These are phyloP conservation scores for Epichloe brachyelytri DNA, from an alignment of 2,329 filamentous ascomycete genomes.

Conservation along the genomic window DNA sequence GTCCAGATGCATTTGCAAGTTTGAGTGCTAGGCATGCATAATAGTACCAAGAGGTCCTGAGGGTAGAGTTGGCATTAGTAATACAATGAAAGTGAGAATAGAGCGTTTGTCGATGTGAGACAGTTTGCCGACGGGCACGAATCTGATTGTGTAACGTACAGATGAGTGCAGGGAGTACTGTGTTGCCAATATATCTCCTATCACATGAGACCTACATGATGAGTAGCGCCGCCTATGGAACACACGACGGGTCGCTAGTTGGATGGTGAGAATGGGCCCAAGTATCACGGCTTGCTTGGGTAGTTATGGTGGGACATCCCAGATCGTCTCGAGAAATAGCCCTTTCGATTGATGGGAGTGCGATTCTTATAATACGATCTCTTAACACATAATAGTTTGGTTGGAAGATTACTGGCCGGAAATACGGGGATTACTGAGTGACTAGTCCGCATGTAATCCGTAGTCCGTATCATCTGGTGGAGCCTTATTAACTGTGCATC, in stretches of 20 bases:
- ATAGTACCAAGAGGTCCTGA: slow-evolving; percentile 6
- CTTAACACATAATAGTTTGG: no score
- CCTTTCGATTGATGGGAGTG: no score
- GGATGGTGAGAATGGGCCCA: background rate
- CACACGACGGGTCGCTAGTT: background rate
- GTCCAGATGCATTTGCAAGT: slow-evolving; percentile 68
- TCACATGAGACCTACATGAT: background rate
- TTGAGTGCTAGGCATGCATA: slow-evolving; percentile 49
- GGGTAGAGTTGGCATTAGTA: background rate
- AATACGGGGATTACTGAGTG: no score
- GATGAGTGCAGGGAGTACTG: background rate
- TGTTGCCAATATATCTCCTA: background rate
- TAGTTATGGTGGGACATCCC: no score
- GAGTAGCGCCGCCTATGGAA: background rate
- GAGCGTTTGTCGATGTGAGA: background rate
- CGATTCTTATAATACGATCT: no score
- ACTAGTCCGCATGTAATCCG: no score
- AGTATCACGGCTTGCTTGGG: no score
- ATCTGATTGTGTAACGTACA: background rate
- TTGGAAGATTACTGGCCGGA: no score
- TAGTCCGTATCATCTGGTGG: background rate
- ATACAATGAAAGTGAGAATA: background rate
- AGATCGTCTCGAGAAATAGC: no score
- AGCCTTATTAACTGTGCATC: background rate
- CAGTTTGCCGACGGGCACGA: background rate